Base-by-base conservation (phyloP, 257 asterid species). In the Ophiorrhiza pumila region DNA sequence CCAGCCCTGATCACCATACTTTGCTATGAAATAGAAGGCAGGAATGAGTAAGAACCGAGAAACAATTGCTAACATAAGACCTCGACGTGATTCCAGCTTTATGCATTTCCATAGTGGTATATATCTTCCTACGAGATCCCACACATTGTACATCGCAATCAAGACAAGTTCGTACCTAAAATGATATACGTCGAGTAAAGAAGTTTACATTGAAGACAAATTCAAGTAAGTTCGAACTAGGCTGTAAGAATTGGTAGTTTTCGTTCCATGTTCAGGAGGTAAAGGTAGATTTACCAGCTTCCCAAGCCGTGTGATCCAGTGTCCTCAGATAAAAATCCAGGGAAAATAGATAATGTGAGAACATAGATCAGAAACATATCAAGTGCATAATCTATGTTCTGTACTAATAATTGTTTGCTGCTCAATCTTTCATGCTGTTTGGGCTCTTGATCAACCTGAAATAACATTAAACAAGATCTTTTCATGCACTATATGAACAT, bases 61-160 rank as follows among this genome's bases (percentile, higher is more conserved):
- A 20, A 81, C 52, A 61, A 65, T 17, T 31, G 71, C 81, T 6
- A 80, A n/a, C 58, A 43, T 42, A 29, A 82, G 63, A 17, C 85
- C 85, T 25, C 50, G 76, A 7, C 85, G 78, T 5, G 86, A 84
- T 73, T 79, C 77, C 32, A 84, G 59, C 70, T 75, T 82, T 56
- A 84, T 58, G 69, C 72, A 49, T 72, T 82, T 71, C 50, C 70
- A 25, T 15, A 81, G 82, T 2, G 86, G 86, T 11, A 82, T n/a
- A n/a, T 78, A 85, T 66, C 82, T 73, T 46, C 85, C 87, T 18
- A 82, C 80, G 52, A 85, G 85, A 78, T 85, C 89, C 82, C 85
- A 80, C 45, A 80, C 79, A 22, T 82, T 85, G 37, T 82, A 82
- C 87, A 80, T 78, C 2, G 84, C 80, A 13, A 84, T 72, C 65